Evolutionary conservation across 2,329 filamentous ascomycete species (phyloP).

Genomic region (Diaporthe citrichinensis): DNA sequence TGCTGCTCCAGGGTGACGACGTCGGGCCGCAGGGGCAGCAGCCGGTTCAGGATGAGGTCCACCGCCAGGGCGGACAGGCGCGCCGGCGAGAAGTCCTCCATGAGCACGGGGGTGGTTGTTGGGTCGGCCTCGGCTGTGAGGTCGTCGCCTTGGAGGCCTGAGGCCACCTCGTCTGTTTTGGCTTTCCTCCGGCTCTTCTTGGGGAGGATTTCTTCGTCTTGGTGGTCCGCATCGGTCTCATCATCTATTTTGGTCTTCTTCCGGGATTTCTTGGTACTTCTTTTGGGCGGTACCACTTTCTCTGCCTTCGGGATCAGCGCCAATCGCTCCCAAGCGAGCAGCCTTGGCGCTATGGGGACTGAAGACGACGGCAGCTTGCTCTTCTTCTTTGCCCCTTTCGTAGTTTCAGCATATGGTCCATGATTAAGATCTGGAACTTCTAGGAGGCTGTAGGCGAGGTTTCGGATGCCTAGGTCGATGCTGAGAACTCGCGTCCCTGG

Average conservation of each 20-base stretch:
- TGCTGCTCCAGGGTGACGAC: constrained; percentile 78
- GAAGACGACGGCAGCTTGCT: constrained; percentile 48
- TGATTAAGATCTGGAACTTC: constrained; percentile 15
- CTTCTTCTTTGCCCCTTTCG: not conserved
- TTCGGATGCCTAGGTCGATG: constrained; percentile 88
- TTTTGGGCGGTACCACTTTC: constrained; percentile 33
- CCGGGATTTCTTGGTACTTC: not conserved
- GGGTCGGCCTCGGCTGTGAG: constrained; percentile 3
- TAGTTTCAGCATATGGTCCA: not conserved
- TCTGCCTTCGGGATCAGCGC: constrained; percentile 42
- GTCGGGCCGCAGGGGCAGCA: constrained; percentile 69
- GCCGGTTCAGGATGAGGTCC: constrained; percentile 51
- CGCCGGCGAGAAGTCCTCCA: constrained; percentile 52
- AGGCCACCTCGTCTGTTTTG: not conserved
- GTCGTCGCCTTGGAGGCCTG: not conserved
- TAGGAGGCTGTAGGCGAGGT: constrained; percentile 81
- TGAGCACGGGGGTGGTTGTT: constrained; percentile 21
- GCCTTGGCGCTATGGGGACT: constrained; percentile 33
- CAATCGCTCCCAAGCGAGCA: constrained; percentile 47
- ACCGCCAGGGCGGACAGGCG: constrained; percentile 53
- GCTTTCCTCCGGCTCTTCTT: constrained; percentile 25
- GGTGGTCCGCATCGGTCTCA: not conserved
- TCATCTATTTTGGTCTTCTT: not conserved
- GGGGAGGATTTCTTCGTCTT: not conserved
- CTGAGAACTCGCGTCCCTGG: constrained; percentile 72